Evolutionary conservation across 768 basidiomycete genomes (phyloP).

Genomic region (Bullera alba): DNA sequence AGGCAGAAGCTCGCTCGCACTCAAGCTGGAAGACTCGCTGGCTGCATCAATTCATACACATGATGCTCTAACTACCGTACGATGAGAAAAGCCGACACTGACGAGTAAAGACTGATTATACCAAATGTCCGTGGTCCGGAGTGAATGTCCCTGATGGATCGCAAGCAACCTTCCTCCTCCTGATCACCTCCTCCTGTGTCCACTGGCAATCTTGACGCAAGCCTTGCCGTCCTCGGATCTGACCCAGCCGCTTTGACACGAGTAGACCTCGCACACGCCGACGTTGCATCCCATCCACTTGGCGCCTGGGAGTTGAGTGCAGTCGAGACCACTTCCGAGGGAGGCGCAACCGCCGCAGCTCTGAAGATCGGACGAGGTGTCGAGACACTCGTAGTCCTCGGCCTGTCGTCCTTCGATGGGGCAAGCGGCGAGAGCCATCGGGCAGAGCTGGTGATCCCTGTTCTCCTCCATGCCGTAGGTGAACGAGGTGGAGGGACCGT

Average conservation of each 20-base stretch:
- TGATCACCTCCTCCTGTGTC: no score
- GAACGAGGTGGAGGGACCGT: neutral
- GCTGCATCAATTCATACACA: no score
- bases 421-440: conserved; percentile 35
- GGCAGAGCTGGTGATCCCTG: conserved; percentile 30
- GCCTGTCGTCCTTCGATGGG: conserved; percentile 18
- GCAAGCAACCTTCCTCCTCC: no score
- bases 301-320: conserved; percentile 59
- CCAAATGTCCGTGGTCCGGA: no score
- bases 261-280: conserved; percentile 44
- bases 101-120: no score
- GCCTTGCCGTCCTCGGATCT: neutral
- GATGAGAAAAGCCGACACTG: no score
- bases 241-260: conserved; percentile 33
- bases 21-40: no score
- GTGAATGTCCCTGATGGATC: no score
- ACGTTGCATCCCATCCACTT: conserved; percentile 65
- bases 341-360: conserved; percentile 71
- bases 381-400: conserved; percentile 49
- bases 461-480: conserved; percentile 21
- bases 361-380: conserved; percentile 58
- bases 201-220: no score
- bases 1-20: no score
- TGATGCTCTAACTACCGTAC: no score
- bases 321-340: conserved; percentile 62